Base-by-base conservation (phyloP, 495 filamentous ascomycete genomes). In the Bacidia gigantensis region DNA sequence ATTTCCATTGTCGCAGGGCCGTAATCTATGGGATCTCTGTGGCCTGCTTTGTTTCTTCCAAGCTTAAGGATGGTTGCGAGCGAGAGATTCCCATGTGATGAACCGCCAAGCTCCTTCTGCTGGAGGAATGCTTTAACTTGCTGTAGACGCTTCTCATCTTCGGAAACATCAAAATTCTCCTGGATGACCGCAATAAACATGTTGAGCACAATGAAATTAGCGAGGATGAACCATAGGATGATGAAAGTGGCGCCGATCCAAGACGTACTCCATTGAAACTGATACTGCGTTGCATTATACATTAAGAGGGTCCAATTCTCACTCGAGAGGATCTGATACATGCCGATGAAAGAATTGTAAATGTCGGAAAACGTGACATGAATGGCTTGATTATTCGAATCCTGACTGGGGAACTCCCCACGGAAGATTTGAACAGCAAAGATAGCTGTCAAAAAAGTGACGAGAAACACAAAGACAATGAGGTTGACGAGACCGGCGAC, bases 151-250 rank as follows among this genome's bases (percentile, higher is more conserved):
- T 99, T 99, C 67, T 96, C 87, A 61, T 99, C 93, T 65, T 99
- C 92, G 7, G 88, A 89, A n/a, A 99, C 88, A 67, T 99, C 92
- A 63, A 99, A 99, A 63, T 94, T 99, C 64, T 99, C 92, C 66
- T 99, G 92, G 53, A 99, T 96, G 69, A 99, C 92, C 69, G 92
- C 92, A 85, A 99, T 99, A 69, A 99, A 99, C 92, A 99, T 99
- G 63, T 95, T 99, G 72, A 99, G 71, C 43, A 97, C 77, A 69
- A 99, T 95, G 63, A 97, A 96, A 61, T 88, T 93, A 23, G 86
- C 77, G 18, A 99, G 76, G 56, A 95, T 89, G 64, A 95, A 96
- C 92, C 92, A 99, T 53, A 88, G 69, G 49, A 95, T 84, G 59
- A 97, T 75, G 62, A 99, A 99, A 2, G 85, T 76, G 35, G 93